Percentiles rank a stretch among this genome's conserved stretches.
phyloP scores from a whole-genome alignment of 768 basidiomycete genomes.

The Polyporus arcularius region DNA sequence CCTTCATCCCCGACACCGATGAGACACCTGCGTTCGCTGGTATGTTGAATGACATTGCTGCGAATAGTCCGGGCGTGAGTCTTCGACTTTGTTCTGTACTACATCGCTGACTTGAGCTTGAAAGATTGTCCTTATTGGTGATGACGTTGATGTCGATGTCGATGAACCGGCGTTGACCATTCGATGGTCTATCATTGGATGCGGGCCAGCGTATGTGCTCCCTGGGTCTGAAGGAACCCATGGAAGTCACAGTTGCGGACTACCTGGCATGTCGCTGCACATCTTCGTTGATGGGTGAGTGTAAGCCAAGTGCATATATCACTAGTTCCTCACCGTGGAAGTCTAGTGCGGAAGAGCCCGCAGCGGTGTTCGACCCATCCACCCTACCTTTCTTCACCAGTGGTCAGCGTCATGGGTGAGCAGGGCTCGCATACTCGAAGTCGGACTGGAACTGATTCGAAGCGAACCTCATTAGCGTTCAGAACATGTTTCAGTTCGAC shows the following conservation, averaged over 20 bases:
- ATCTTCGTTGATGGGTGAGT: conserved; percentile 54
- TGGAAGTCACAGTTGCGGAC: conserved; percentile 46
- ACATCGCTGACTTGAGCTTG: not conserved
- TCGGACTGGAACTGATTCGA: not conserved
- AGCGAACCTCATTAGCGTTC: conserved; percentile 39
- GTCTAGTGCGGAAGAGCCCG: conserved; percentile 38
- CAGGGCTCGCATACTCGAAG: not conserved
- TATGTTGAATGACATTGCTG: conserved; percentile 42
- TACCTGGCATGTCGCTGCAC: conserved; percentile 43
- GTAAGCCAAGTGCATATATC: not conserved
- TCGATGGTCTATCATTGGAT: conserved; percentile 57
- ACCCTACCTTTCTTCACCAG: conserved; percentile 45
- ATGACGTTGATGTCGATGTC: conserved; percentile 58
- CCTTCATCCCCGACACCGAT: conserved; percentile 50
- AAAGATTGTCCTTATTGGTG: conserved; percentile 58
- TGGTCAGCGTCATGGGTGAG: conserved; percentile 45
- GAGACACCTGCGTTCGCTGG: conserved; percentile 44
- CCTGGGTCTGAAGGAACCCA: conserved; percentile 48
- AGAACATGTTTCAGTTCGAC: conserved; percentile 58
- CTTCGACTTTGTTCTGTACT: not conserved
- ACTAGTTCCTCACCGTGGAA: not conserved
- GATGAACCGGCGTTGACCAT: conserved; percentile 59
- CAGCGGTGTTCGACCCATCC: conserved; percentile 46
- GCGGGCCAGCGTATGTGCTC: conserved; percentile 47
- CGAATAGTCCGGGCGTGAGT: conserved; percentile 47